Base-by-base conservation (phyloP, 2,329 filamentous ascomycete genomes). In the Myriosclerotinia scirpicola region DNA sequence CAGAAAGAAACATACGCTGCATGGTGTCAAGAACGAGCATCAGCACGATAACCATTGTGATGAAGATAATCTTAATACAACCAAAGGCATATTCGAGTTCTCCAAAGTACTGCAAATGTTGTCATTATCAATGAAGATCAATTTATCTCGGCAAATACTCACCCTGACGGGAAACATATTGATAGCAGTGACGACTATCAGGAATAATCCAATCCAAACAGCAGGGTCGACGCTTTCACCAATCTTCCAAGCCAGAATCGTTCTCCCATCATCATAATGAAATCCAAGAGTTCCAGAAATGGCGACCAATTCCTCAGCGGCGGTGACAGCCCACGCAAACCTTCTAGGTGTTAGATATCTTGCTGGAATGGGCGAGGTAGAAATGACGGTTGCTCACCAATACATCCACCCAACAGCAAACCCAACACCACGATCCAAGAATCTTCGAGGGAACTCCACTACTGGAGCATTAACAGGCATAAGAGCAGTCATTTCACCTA, bases 321-420 rank as follows among this genome's bases (percentile, higher is more conserved):
- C 76, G 44, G 78, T 71, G 8, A 78, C 73, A 14, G 74, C 74
- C 59, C 78, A 79, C 0, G 77, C 77, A 69, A 79, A 79, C 77
- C 78, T 79, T 48, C 15, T n/a, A 34, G 30, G 34, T 20, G 20
- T 69, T 40, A 68, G 46, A 40, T 40, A n/a, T n/a, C 17, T 3
- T 26, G 14, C 44, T 38, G 36, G 20, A 30, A 1, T 20, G 2
- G 14, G 4, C 15, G 15, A 26, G 8, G 14, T 14, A 50, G 22
- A 20, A 64, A 36, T 53, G 30, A 36, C 17, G 1, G 17, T 17
- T 36, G 36, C 71, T 67, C 55, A 79, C 77, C 77, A 79, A 67
- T 79, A 78, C 30, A 79, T 74, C 77, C 77, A 79, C 1, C 78
- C 78, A 22, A 79, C 75, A 3, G 77, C 77, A 70, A 79, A 79